Base-by-base conservation (phyloP, 202 grass and related monocot species). In the Hordeum pubiflorum region DNA sequence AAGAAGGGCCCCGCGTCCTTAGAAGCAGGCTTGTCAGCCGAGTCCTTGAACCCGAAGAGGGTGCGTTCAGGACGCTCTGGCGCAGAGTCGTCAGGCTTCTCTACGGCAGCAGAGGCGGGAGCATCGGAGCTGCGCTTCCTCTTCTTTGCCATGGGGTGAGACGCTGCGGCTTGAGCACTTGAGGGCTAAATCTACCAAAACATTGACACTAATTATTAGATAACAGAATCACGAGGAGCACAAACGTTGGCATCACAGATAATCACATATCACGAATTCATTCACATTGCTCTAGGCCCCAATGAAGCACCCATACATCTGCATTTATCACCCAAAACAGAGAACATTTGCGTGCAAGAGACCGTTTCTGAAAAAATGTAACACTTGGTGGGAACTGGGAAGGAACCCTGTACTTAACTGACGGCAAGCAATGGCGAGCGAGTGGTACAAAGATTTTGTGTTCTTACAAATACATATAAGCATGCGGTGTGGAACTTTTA, bases 21-120 rank as follows among this genome's bases (percentile, higher is more conserved):
- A 5, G 87, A 37, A 38, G 57, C 73, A 7, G 72, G 36, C 22
- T 83, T 65, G 57, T 17, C 68, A 31, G 62, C 63, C 18, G 68
- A 54, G 12, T 63, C 18, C 84, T 91, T 94, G 82, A 91, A 94
- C 40, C 95, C 88, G 3, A 89, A 84, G 44, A 97, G 88, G 22
- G 95, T 89, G 60, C 90, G 86, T 33, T 82, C 77, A 23, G 88
- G 88, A 18, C 90, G 79, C 57, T 62, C 9, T 7, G 82, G 86
- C n/a, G 92, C 79, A 14, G 74, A 81, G 44, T 91, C 80, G 3
- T 92, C 84, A 5, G 84, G 62, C 61, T 92, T 86, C 37, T 81
- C 60, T 8, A 37, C 27, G 4, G 77, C 63, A 3, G 40, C 29
- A 8, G 39, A 4, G 0, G 39, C 59, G 9, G 58, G 4, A 1